These are phyloP conservation scores for Colletotrichum orchidophilum DNA, from an alignment of 2,329 filamentous ascomycete species.

Conservation along the genomic window DNA sequence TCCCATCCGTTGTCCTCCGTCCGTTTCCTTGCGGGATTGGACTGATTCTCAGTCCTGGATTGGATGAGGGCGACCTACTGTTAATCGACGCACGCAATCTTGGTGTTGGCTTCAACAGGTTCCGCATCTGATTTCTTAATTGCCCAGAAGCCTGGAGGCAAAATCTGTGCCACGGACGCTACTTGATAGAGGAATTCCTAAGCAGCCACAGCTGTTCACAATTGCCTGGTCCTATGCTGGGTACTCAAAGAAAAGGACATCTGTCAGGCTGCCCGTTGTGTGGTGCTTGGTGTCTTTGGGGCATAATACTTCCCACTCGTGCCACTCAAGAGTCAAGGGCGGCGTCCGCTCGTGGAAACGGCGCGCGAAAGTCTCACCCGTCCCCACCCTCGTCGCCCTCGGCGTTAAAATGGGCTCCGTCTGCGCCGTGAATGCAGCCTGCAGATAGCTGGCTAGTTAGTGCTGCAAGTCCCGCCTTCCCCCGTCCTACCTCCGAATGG, in stretches of 20 bases:
- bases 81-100: constrained; percentile 6
- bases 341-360: constrained; percentile 2
- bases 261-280: background rate
- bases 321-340: background rate
- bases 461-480: constrained; percentile 7
- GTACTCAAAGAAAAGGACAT: background rate
- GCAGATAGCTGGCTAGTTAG: constrained; percentile 11
- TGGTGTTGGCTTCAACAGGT: background rate
- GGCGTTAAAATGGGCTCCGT: constrained; percentile 13
- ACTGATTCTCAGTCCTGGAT: constrained; percentile 6
- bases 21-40: constrained; percentile 9
- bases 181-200: background rate
- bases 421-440: constrained; percentile 8
- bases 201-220: background rate
- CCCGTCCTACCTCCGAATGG: constrained; percentile 28
- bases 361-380: constrained; percentile 22
- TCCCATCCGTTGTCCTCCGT: constrained; percentile 27
- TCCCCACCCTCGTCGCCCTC: constrained; percentile 6
- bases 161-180: constrained; percentile 1
- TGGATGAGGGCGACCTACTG: constrained; percentile 9
- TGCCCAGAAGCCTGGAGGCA: background rate
- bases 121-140: constrained; percentile 9
- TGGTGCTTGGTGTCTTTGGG: background rate
- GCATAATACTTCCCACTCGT: background rate
- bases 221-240: background rate